phyloP scores from a whole-genome alignment of 345 rosid genomes.

The Populus davidiana region DNA sequence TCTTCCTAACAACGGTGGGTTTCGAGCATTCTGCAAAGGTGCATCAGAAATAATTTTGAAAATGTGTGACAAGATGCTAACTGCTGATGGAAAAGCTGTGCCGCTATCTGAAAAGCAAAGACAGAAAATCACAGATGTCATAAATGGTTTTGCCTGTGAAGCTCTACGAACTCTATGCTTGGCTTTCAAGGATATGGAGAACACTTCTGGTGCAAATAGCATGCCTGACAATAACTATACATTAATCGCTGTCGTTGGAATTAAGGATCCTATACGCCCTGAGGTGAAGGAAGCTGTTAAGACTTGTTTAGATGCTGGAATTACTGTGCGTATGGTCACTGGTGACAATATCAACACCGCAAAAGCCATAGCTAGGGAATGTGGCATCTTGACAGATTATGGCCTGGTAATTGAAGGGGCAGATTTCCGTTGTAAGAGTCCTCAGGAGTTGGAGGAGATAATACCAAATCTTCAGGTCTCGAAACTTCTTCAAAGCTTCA shows the following conservation, averaged over 20 bases:
- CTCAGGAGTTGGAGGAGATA: constrained; percentile 51
- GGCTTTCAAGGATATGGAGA: constrained; percentile 54
- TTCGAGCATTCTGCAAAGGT: constrained; percentile 37
- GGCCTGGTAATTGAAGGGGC: constrained; percentile 81
- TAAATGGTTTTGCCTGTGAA: constrained; percentile 57
- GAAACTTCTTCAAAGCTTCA: neutral
- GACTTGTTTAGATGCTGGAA: constrained; percentile 33
- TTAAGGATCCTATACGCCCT: constrained; percentile 37
- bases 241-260: constrained; percentile 34
- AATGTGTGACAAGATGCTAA: constrained; percentile 23
- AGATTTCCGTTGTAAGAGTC: constrained; percentile 51
- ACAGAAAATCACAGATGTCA: constrained; percentile 38
- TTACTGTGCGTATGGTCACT: constrained; percentile 31
- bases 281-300: constrained; percentile 32
- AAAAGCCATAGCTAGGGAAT: constrained; percentile 37
- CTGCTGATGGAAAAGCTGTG: constrained; percentile 13
- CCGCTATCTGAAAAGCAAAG: constrained; percentile 40
- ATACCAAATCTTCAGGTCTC: constrained; percentile 55
- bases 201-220: constrained; percentile 29
- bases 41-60: constrained; percentile 28
- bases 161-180: constrained; percentile 72
- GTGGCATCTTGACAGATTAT: constrained; percentile 30
- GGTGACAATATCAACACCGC: constrained; percentile 38
- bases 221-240: constrained; percentile 64
- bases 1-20: constrained; percentile 36